These are phyloP conservation scores for Penicillium manginii DNA, from an alignment of 495 filamentous ascomycete genomes.

Conservation along the genomic window DNA sequence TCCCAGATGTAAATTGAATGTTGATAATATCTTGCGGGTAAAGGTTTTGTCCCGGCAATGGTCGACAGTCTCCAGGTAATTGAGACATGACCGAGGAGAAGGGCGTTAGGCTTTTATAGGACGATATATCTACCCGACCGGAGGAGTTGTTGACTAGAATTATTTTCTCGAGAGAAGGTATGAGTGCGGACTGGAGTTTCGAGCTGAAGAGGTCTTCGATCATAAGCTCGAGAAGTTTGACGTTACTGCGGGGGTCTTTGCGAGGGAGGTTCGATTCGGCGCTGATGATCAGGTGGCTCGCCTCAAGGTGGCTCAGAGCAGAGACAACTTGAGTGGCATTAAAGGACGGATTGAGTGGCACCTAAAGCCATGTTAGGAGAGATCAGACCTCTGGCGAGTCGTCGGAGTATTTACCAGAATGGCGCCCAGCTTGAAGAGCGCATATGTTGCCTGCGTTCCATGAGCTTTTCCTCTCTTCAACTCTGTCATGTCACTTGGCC, in stretches of 20 bases:
- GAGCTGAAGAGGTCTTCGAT: constrained; percentile 58
- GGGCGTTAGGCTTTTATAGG: constrained; percentile 52
- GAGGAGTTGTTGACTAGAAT: constrained; percentile 81
- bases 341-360: constrained; percentile 92
- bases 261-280: constrained; percentile 84
- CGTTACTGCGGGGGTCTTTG: constrained; percentile 78
- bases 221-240: constrained; percentile 66
- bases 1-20: constrained; percentile 97
- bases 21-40: constrained; percentile 77
- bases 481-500: constrained; percentile 38
- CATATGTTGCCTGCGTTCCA: constrained; percentile 67
- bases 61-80: constrained; percentile 51
- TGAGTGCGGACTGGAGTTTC: constrained; percentile 61
- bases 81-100: constrained; percentile 53
- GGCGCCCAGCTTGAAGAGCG: constrained; percentile 89
- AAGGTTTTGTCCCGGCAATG: constrained; percentile 52
- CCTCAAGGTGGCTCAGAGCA: constrained; percentile 75
- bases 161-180: constrained; percentile 72
- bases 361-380: constrained; percentile 39
- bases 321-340: constrained; percentile 76
- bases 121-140: constrained; percentile 55
- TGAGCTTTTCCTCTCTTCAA: constrained; percentile 10
- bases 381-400: not conserved
- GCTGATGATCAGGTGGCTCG: constrained; percentile 79
- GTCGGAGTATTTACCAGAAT: constrained; percentile 61